A percentile compares a stretch with the other conserved stretches of the same genome.
These are phyloP conservation scores for Papilionanthe hybrid DNA, from an alignment of 116 monocot genomes.

Conservation along the genomic window DNA sequence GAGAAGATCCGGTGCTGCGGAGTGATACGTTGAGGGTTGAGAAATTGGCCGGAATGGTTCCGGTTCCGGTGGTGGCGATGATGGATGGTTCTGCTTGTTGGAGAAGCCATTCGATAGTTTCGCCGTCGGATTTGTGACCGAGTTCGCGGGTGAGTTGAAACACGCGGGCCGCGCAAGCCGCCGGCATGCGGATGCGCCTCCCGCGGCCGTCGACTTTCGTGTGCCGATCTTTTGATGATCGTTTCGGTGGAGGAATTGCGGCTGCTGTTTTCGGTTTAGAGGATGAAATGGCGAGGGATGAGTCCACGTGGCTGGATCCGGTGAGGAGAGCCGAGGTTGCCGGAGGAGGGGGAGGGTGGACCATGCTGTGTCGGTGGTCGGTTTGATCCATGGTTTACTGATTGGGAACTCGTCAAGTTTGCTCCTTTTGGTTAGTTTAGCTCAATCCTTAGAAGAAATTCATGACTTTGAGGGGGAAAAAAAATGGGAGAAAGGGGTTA, in stretches of 20 bases:
- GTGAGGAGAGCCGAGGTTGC: background rate
- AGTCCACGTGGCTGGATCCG: slow-evolving; percentile 14
- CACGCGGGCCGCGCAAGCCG: slow-evolving; percentile 39
- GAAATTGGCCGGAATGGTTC: slow-evolving; percentile 49
- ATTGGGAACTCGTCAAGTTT: background rate
- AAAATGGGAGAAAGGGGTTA: background rate
- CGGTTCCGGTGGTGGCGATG: slow-evolving; percentile 55
- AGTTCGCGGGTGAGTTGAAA: slow-evolving; percentile 25
- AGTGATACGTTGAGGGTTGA: slow-evolving; percentile 56
- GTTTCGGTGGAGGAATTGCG: slow-evolving; percentile 16
- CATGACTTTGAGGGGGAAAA: slow-evolving; percentile 47
- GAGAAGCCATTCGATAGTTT: slow-evolving; percentile 57
- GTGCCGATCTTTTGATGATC: slow-evolving; percentile 66
- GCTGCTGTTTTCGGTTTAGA: slow-evolving; percentile 9
- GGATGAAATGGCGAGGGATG: slow-evolving; percentile 28
- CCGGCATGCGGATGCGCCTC: slow-evolving; percentile 51
- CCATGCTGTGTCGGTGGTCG: slow-evolving; percentile 21
- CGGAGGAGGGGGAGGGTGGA: slow-evolving; percentile 14
- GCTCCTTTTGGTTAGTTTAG: background rate
- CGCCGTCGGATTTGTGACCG: slow-evolving; percentile 55
- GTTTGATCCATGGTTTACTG: slow-evolving; percentile 3
- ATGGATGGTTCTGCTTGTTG: slow-evolving; percentile 59
- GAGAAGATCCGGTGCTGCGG: slow-evolving; percentile 44
- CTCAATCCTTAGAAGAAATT: background rate
- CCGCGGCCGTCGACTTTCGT: slow-evolving; percentile 71